phyloP scores from a whole-genome alignment of 2,329 filamentous ascomycete genomes.

The Helminthosporium solani region DNA sequence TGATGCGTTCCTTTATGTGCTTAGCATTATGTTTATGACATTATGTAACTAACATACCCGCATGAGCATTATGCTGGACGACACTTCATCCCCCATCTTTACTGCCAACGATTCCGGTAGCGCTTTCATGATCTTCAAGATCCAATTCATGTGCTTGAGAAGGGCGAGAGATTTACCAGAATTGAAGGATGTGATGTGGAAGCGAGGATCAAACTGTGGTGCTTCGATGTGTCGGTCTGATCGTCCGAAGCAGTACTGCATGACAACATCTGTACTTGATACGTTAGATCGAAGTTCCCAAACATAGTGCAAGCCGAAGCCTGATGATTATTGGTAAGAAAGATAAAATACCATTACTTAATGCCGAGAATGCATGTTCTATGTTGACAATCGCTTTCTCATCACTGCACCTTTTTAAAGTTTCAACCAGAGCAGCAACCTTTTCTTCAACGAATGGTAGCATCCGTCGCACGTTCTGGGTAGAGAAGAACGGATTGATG shows the following conservation, averaged over 20 bases:
- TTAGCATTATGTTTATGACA: not conserved
- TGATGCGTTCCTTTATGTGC: constrained; percentile 10
- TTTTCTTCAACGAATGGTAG: constrained; percentile 17
- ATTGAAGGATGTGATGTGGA: constrained; percentile 8
- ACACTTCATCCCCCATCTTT: constrained; percentile 11
- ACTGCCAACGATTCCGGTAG: constrained; percentile 11
- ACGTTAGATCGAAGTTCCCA: too few relatives aligned
- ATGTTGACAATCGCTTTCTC: constrained; percentile 21
- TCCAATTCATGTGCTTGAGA: constrained; percentile 13
- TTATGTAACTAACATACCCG: not conserved
- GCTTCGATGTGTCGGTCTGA: constrained; percentile 12
- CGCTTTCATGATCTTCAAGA: constrained; percentile 9
- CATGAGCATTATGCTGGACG: constrained; percentile 6
- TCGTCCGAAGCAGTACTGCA: constrained; percentile 28
- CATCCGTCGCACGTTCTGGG: constrained; percentile 29
- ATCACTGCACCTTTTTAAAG: constrained; percentile 21
- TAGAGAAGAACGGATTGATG: constrained; percentile 41
- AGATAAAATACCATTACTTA: too few relatives aligned
- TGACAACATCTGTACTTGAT: constrained; percentile 24
- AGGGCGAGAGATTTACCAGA: constrained; percentile 10
- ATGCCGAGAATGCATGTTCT: constrained; percentile 23
- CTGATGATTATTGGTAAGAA: too few relatives aligned
- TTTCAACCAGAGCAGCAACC: constrained; percentile 20
- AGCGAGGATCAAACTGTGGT: constrained; percentile 10
- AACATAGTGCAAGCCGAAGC: constrained; percentile 32